Evolutionary conservation across 176 grass and related monocot species (phyloP), one percentile per base, ranked within the genome.

Genomic region (Carex kokanica): DNA sequence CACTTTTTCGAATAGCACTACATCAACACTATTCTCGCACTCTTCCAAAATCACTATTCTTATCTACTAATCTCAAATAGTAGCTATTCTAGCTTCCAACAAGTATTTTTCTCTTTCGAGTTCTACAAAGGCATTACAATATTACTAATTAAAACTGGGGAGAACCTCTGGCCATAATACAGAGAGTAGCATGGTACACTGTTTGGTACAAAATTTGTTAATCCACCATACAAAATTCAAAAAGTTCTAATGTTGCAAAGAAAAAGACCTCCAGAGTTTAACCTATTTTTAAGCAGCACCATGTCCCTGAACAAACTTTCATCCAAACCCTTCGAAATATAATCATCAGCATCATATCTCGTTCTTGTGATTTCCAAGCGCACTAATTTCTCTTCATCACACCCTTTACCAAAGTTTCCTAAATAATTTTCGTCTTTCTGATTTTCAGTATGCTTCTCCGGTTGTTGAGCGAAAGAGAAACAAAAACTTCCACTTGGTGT

Each of bases 321-420:
- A 14, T 38, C 38, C n/a, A 59, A 73, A 75, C 45, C 60, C 36
- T 64, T 83, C 9, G 15, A 83, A 77, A 63, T 40, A 78, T 87
- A 74, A 63, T 87, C 86, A 71, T 87, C 62, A 21, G 65, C 67
- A 83, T 66, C 27, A 66, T 87, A 87, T 64, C 68, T 87, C 36
- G 86, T 38, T 78, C 43, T 58, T 55, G 36, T 64, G 47, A 34
- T 45, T 78, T 83, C 78, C 79, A 53, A 55, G 21, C 13, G 1
- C 16, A 16, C 78, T 24, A 64, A 24, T 70, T 55, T 40, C 56
- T 87, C 78, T 64, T 41, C 62, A 49, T 49, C 53, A 36, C 56
- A 74, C 32, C 40, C 34, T 25, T 75, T 77, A 45, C 64, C 38
- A 61, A 78, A 67, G 32, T 57, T 82, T 14, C 27, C 73, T 8